These are phyloP conservation scores for Trametopsis cervina DNA, from an alignment of 768 basidiomycete species.

Conservation along the genomic window DNA sequence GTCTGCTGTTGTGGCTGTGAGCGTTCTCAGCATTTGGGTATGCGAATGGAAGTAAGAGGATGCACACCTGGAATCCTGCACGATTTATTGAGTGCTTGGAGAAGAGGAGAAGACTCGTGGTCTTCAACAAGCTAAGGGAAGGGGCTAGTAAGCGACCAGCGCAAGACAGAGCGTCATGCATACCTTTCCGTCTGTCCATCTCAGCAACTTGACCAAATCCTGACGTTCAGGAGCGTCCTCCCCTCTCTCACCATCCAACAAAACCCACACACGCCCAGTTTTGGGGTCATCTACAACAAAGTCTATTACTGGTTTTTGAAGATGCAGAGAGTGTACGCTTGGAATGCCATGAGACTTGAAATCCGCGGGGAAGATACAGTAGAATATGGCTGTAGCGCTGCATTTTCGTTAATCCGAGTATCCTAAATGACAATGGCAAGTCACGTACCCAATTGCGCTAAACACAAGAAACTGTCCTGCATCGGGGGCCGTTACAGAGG, in stretches of 20 bases:
- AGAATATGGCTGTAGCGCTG: conserved; percentile 69
- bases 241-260: conserved; percentile 41
- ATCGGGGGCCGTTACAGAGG: conserved; percentile 32
- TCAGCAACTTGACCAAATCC: conserved; percentile 19
- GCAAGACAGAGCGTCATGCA: too few relatives aligned
- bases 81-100: conserved; percentile 39
- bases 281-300: conserved; percentile 37
- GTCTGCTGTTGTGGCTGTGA: conserved; percentile 40
- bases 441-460: conserved; percentile 63
- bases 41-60: neutral
- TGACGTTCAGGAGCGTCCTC: neutral
- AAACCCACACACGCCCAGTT: conserved; percentile 37
- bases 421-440: neutral
- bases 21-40: neutral
- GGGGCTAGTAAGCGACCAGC: neutral
- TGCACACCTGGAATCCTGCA: conserved; percentile 40
- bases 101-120: conserved; percentile 26
- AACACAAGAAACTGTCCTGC: conserved; percentile 46
- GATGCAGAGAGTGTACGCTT: conserved; percentile 32
- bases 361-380: conserved; percentile 25
- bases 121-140: conserved; percentile 30
- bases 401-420: neutral
- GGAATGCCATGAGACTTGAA: conserved; percentile 1
- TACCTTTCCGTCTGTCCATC: conserved; percentile 34
- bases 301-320: conserved; percentile 54